These are phyloP conservation scores for Rhodotorula sp. DNA, from an alignment of 1,284 basidiomycete species.

Conservation along the genomic window DNA sequence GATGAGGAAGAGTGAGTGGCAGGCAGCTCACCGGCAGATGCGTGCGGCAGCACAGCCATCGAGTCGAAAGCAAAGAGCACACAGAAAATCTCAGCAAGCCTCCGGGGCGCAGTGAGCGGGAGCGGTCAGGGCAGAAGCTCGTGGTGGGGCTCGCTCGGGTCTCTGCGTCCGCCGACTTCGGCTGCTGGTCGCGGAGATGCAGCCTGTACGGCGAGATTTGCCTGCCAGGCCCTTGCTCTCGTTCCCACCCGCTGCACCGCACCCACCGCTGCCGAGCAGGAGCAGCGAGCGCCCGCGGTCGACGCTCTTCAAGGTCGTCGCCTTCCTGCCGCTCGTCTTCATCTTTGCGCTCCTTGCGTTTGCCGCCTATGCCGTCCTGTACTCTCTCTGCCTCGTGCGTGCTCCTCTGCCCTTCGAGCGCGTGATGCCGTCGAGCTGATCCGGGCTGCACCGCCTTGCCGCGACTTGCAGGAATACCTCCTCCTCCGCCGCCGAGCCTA, in stretches of 20 bases:
- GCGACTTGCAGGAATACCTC: conserved; percentile 19
- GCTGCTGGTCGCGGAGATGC: not conserved
- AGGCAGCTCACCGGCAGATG: no score
- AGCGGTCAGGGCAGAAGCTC: no score
- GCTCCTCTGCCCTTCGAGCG: no score
- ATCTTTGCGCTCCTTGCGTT: conserved; percentile 22
- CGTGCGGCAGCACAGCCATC: no score
- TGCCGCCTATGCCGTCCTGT: conserved; percentile 15
- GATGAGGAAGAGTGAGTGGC: no score
- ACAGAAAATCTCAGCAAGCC: no score
- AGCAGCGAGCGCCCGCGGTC: not conserved
- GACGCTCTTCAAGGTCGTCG: not conserved
- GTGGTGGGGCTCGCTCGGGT: no score
- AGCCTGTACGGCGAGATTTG: not conserved
- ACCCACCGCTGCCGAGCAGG: not conserved
- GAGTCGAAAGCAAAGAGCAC: no score
- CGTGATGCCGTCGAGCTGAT: not conserved
- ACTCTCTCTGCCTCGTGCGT: conserved; percentile 21
- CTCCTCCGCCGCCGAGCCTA: not conserved
- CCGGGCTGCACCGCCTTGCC: not conserved
- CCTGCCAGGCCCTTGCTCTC: conserved; percentile 4
- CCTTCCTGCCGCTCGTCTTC: conserved; percentile 21
- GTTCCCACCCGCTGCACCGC: conserved; percentile 15
- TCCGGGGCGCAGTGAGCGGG: no score
- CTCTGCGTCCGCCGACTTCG: no score